These are phyloP conservation scores for Millerozyma miso DNA, from an alignment of 805 yeast species.

Conservation along the genomic window DNA sequence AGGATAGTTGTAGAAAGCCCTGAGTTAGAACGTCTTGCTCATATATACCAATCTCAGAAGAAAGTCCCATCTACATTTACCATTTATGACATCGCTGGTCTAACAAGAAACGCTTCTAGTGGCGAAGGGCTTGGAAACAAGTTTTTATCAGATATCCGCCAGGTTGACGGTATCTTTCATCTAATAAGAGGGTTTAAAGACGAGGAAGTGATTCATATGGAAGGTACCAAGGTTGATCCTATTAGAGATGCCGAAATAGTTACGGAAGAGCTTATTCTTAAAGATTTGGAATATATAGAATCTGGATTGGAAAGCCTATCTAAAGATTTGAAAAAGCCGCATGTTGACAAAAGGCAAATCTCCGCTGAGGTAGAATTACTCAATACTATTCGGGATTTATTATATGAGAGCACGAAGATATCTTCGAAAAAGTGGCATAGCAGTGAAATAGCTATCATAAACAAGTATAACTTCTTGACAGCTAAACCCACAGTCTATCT, in stretches of 20 bases:
- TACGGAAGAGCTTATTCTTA: slow-evolving; percentile 58
- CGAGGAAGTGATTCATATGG: slow-evolving; percentile 64
- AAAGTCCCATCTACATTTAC: slow-evolving; percentile 53
- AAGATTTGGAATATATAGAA: slow-evolving; percentile 61
- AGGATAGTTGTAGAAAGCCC: slow-evolving; percentile 49
- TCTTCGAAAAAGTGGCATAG: slow-evolving; percentile 57
- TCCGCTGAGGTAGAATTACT: slow-evolving; percentile 26
- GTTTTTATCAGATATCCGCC: slow-evolving; percentile 62
- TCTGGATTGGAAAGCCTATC: slow-evolving; percentile 31
- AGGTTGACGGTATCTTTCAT: slow-evolving; percentile 69
- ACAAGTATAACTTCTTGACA: slow-evolving; percentile 69
- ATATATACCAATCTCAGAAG: slow-evolving; percentile 46
- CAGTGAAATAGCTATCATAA: slow-evolving; percentile 63
- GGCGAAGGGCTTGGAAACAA: slow-evolving; percentile 78
- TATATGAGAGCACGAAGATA: slow-evolving; percentile 54
- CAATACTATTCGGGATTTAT: slow-evolving; percentile 26
- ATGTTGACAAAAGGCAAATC: slow-evolving; percentile 18
- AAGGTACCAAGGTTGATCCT: slow-evolving; percentile 55
- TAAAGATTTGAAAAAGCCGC: slow-evolving; percentile 27
- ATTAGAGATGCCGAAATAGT: slow-evolving; percentile 60
- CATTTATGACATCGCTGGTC: slow-evolving; percentile 67
- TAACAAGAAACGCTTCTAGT: slow-evolving; percentile 56
- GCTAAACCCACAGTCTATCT: slow-evolving; percentile 85
- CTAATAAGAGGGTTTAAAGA: slow-evolving; percentile 63
- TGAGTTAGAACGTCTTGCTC: slow-evolving; percentile 44